Evolutionary conservation across 495 filamentous ascomycete genomes (phyloP), one percentile per base, ranked within the genome.

Genomic region (Hyphodiscus hymeniophilus): DNA sequence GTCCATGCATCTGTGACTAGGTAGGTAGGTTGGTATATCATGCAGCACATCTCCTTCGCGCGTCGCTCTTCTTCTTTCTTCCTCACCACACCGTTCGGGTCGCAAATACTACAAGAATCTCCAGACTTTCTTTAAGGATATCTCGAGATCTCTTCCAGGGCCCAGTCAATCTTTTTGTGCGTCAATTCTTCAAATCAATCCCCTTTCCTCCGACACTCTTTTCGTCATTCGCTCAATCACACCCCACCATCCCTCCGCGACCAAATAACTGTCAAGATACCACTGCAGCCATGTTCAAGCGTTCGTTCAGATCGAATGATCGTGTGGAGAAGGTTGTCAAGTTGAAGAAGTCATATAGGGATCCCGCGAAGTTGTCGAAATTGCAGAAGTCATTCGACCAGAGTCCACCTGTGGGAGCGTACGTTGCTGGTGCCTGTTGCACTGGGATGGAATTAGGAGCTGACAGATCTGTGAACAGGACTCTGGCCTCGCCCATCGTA

Each of bases 401-500:
- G 47, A 52, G 48, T 34, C 41, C 55, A 21, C 44, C 48, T 24
- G 45, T 42, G 21, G 58, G 50, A 43, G 55, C 50, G 47, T 56
- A 54, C 42, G 53, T 46, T 44, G 53, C 50, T 36, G 26, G 26
- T 52, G 34, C 20, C 43, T 34, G 45, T 47, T 50, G 45, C 45
- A 52, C 33, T 42, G 16, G n/a, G 31, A 34, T 47, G 32, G 41
- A 21, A 7, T 5, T 5, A n/a, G 6, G 21, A 16, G 17, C 47
- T 51, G 15, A 51, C 31, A 21, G 0, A 17, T 48, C 26, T 23
- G 39, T 30, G 20, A 38, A 21, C 51, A 86, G 77, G 53, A 72
- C 69, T 58, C 60, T 77, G 57, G 78, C 75, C 58, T 84, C 85
- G 12, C 72, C 84, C 42, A 82, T 95, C 51, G 74, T 95, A 52